Evolutionary conservation across 2,329 filamentous ascomycete genomes (phyloP), one percentile per base, ranked within the genome.

Genomic region (Penicillium sp.): DNA sequence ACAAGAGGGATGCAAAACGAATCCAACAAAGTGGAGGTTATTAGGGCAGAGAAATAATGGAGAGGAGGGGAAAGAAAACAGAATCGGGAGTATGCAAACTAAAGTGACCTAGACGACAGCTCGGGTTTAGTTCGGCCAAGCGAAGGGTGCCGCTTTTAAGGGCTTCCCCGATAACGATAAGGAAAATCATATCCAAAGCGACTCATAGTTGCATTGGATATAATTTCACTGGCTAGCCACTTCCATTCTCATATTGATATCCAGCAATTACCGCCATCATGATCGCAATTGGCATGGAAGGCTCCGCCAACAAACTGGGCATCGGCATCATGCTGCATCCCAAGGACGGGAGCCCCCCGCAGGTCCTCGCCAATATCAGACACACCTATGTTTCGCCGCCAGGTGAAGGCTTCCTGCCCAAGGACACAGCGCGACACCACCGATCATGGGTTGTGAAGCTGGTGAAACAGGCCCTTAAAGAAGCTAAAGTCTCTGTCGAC

Each of bases 231-330:
- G n/a, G 13, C n/a, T 38, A 36, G 16, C n/a, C 6, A 13, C 14
- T 34, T 14, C 12, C 6, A 45, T 14, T 25, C 3, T 28, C 13
- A 30, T 9, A 30, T 19, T 48, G 13, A 30, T 37, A 44, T 4
- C n/a, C 34, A 33, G n/a, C 35, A 47, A 25, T 45, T 45, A 29
- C 40, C 25, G 16, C 31, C 39, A 70, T 52, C 43, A 83, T 84
- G 77, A 85, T 88, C 59, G 80, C 84, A 27, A 79, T 88, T 62
- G 86, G 86, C 18, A 79, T 89, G 67, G 93, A 99, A 77, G 92
- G 93, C 70, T 95, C 89, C 49, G 93, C 93, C 72, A 99, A 99
- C 79, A 99, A 99, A 74, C 83, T 99, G 44, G 93, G 92, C 59
- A 86, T 97, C 50, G 93, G 93, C 64, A 78, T 99, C 50, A 95